Evolutionary conservation across 2,329 filamentous ascomycete genomes (phyloP), one percentile per base, ranked within the genome.

Genomic region (Scytalidium sp.): DNA sequence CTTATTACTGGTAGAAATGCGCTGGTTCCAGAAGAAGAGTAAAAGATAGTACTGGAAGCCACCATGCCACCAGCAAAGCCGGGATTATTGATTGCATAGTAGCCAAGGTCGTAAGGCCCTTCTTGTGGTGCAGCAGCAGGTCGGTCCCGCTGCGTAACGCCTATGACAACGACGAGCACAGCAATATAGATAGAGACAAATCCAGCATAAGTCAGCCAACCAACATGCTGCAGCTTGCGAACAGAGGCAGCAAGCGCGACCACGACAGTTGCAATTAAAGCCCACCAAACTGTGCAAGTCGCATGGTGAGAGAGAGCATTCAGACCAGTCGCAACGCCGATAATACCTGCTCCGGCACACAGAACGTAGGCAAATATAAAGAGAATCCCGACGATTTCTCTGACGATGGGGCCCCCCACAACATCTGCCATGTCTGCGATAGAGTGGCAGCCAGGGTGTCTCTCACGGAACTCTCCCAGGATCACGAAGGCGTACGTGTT

Each of bases 1-100:
- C 77, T 79, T 47, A 86, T 85, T 50, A 87, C 79, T 3, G 81
- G 80, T 2, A 86, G 66, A 59, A 85, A 86, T 2, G 80, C 79
- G 0, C 75, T 78, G 0, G 81, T 84, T 17, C 77, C 80, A 0
- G 81, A 78, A 6, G 74, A 75, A 2, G 79, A 80, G 50, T 79
- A 75, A 65, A 85, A 83, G 53, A 86, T 84, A 2, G 78, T 82
- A 2, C 73, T 72, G 0, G 75, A 72, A 36, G 81, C 78, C 0
- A 75, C 77, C 56, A 85, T 83, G 7, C 79, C 82, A 1, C 73
- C 75, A 0, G 76, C 75, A 59, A 86, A 86, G 19, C 70, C 75
- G 0, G 82, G 80, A 55, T 78, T 66, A 7, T 72, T 76, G 50
- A 85, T 76, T 11, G 74, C 73, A 45, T 74, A 69, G 62, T 79